These are phyloP conservation scores for Halenospora varia DNA, from an alignment of 495 filamentous ascomycete genomes.

Conservation along the genomic window DNA sequence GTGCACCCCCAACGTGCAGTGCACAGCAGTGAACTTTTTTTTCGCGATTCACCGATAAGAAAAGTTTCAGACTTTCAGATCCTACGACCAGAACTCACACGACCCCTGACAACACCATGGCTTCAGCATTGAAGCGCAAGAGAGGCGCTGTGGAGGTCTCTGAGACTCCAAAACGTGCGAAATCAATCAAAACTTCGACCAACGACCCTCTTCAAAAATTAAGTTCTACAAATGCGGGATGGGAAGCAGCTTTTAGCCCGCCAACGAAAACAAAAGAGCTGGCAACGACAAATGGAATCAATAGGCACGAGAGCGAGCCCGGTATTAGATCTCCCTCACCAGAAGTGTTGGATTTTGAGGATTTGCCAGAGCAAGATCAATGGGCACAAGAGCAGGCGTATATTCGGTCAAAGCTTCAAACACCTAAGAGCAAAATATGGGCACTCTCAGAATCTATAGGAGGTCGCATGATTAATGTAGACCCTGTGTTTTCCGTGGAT, in stretches of 20 bases:
- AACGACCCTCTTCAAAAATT: neutral
- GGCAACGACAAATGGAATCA: slow-evolving; percentile 13
- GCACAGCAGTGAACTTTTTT: neutral
- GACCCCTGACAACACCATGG: slow-evolving; percentile 29
- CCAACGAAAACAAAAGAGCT: slow-evolving; percentile 1
- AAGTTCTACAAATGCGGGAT: slow-evolving; percentile 6
- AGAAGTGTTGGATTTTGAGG: slow-evolving; percentile 18
- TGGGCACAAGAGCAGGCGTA: neutral
- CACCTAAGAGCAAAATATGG: slow-evolving; percentile 39
- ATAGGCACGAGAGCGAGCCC: slow-evolving; percentile 11
- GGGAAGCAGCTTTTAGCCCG: slow-evolving; percentile 21
- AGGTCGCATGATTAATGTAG: slow-evolving; percentile 65
- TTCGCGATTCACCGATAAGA: slow-evolving; percentile 8
- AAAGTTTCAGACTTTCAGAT: slow-evolving; percentile 12
- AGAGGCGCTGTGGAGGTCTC: slow-evolving; percentile 21
- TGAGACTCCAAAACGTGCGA: slow-evolving; percentile 20
- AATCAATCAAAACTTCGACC: slow-evolving; percentile 13
- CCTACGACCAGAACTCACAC: slow-evolving; percentile 9
- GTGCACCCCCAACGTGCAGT: no score
- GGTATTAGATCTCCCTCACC: neutral
- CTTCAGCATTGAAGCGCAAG: slow-evolving; percentile 30
- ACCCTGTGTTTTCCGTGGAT: slow-evolving; percentile 74
- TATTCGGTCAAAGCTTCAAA: slow-evolving; percentile 5
- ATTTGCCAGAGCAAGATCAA: neutral
- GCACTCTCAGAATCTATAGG: slow-evolving; percentile 57